A percentile compares a stretch with the other conserved stretches of the same genome.
phyloP scores from a whole-genome alignment of 371 early-diverging fungal species.

The Mucor circinelloides region DNA sequence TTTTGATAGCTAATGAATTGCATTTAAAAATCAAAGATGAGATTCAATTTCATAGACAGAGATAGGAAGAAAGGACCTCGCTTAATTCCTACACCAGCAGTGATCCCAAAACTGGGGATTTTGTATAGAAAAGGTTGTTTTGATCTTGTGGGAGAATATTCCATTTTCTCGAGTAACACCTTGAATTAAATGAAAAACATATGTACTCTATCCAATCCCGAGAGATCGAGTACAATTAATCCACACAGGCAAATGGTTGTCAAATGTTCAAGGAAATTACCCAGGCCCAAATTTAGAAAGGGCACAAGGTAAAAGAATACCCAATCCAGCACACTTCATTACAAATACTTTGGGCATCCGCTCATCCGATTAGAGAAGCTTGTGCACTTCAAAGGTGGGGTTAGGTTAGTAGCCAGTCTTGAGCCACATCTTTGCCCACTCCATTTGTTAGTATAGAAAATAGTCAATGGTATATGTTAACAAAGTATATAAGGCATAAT shows the following conservation, averaged over 20 bases:
- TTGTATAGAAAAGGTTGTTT: background rate
- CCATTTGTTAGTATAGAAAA: conserved; percentile 18
- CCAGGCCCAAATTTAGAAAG: conserved; percentile 22
- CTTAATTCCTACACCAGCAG: background rate
- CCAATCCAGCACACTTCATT: conserved; percentile 9
- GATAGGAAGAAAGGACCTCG: background rate
- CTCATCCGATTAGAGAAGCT: background rate
- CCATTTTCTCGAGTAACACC: background rate
- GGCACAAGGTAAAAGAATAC: conserved; percentile 22
- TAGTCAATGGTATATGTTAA: conserved; percentile 3
- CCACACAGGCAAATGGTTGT: background rate
- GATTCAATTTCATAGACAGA: background rate
- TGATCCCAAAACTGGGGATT: background rate
- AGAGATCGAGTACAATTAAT: background rate
- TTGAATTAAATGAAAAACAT: background rate
- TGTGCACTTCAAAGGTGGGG: background rate
- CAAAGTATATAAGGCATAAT: conserved; percentile 1
- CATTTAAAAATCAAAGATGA: background rate
- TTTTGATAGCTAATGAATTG: background rate
- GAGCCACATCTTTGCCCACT: background rate
- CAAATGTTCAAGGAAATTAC: background rate
- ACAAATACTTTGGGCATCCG: conserved; percentile 18
- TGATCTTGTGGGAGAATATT: background rate
- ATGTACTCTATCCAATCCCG: background rate
- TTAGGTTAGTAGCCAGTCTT: conserved; percentile 3